phyloP scores from a whole-genome alignment of 2,329 filamentous ascomycete genomes.

The Oidium heveae region DNA sequence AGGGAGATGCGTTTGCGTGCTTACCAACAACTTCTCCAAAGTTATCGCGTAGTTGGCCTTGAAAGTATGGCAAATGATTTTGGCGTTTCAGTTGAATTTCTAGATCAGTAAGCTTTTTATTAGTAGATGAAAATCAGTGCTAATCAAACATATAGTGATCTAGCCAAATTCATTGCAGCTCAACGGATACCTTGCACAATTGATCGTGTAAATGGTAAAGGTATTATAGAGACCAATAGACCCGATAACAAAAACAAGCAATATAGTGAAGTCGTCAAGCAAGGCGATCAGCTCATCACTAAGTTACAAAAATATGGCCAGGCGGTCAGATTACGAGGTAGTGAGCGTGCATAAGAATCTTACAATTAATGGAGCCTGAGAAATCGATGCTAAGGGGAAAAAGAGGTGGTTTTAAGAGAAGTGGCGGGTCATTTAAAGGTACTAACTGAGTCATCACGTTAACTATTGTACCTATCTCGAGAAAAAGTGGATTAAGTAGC shows the following conservation, averaged over 20 bases:
- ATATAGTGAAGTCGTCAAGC: constrained; percentile 92
- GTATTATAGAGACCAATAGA: constrained; percentile 92
- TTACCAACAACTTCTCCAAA: constrained; percentile 92
- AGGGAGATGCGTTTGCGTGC: constrained; percentile 92
- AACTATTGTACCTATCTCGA: too few species aligned
- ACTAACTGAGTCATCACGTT: too few species aligned
- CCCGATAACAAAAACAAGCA: constrained; percentile 99
- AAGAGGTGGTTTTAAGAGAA: too few species aligned
- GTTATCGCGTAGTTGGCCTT: constrained; percentile 88
- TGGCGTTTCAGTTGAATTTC: constrained; percentile 84
- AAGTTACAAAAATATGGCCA: constrained; percentile 99
- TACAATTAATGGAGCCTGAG: too few species aligned
- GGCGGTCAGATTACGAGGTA: constrained; percentile 77
- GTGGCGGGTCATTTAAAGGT: too few species aligned
- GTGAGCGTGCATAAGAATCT: constrained; percentile 49
- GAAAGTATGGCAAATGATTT: constrained; percentile 95
- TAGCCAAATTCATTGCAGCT: constrained; percentile 89
- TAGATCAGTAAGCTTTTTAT: constrained; percentile 47
- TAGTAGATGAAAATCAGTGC: neutral
- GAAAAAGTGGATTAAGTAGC: too few species aligned
- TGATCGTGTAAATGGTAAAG: constrained; percentile 85
- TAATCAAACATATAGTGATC: constrained; percentile 32
- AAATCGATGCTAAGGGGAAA: too few species aligned
- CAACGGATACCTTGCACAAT: constrained; percentile 92
- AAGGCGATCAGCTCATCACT: constrained; percentile 91